Evolutionary conservation across 169 alveolate species (phyloP).

Genomic region (Babesia ovis): DNA sequence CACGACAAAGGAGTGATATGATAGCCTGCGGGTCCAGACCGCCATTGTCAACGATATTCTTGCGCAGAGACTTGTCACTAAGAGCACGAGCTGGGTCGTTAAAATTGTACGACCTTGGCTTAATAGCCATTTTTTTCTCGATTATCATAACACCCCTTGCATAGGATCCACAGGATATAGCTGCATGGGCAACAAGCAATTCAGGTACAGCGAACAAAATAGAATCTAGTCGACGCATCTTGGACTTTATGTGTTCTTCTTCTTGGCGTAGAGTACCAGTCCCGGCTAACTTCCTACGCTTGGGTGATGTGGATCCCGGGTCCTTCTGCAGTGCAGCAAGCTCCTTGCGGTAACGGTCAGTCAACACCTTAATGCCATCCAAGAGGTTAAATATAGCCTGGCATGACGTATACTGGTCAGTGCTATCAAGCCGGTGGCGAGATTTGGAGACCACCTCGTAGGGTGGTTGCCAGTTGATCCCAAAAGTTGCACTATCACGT

Average conservation of each 20-base stretch:
- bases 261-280: neutral
- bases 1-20: slow-evolving; percentile 51
- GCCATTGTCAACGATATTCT: slow-evolving; percentile 10
- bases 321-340: neutral
- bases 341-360: slow-evolving; percentile 16
- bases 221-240: slow-evolving; percentile 18
- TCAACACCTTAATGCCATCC: slow-evolving; percentile 29
- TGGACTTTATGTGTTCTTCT: neutral
- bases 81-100: slow-evolving; percentile 32
- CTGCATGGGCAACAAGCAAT: slow-evolving; percentile 51
- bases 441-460: slow-evolving; percentile 16
- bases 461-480: slow-evolving; percentile 53
- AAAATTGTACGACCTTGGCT: slow-evolving; percentile 30
- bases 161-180: slow-evolving; percentile 60
- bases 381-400: slow-evolving; percentile 55
- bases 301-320: neutral
- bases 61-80: slow-evolving; percentile 3
- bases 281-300: slow-evolving; percentile 2
- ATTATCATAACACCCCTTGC: slow-evolving; percentile 61
- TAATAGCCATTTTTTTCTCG: slow-evolving; percentile 36
- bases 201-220: slow-evolving; percentile 36
- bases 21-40: slow-evolving; percentile 38
- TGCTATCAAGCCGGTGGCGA: neutral
- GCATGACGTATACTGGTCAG: slow-evolving; percentile 53
- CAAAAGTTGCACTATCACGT: slow-evolving; percentile 47